Percentiles rank a stretch among this genome's conserved stretches.
Evolutionary conservation across 129 eudicot species (phyloP).

Genomic region (Erigeron canadensis): DNA sequence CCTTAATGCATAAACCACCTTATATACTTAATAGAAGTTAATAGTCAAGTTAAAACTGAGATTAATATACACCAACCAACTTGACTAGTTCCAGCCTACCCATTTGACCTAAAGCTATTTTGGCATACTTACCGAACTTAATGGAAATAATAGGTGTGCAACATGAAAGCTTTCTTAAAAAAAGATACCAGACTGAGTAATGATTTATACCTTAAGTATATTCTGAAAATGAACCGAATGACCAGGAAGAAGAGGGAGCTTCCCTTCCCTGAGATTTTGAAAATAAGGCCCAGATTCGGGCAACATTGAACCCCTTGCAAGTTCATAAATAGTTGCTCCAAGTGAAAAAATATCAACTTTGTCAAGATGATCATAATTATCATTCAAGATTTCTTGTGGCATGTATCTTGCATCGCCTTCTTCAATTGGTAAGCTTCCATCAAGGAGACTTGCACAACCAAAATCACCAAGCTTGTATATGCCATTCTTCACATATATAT

Average conservation of each 20-base stretch:
- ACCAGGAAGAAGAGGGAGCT: conserved; percentile 85
- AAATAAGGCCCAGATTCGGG: conserved; percentile 71
- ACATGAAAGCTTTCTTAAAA: too few relatives aligned
- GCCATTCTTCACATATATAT: conserved; percentile 74
- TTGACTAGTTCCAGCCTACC: too few relatives aligned
- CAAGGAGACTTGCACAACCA: conserved; percentile 86
- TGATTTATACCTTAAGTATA: conserved; percentile 59
- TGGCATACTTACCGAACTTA: too few relatives aligned
- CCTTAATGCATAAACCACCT: too few relatives aligned
- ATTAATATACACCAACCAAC: too few relatives aligned
- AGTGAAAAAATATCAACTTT: conserved; percentile 88
- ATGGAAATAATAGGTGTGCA: too few relatives aligned
- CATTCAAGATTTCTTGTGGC: conserved; percentile 95
- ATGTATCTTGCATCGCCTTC: conserved; percentile 98
- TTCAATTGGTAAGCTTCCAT: conserved; percentile 76
- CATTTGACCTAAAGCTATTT: too few relatives aligned
- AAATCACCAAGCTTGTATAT: conserved; percentile 93
- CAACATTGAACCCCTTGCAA: conserved; percentile 62
- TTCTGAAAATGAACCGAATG: conserved; percentile 77
- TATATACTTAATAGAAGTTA: too few relatives aligned
- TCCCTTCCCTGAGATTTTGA: conserved; percentile 68
- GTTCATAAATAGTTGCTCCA: conserved; percentile 82
- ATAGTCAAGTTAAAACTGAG: too few relatives aligned
- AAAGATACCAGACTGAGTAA: too few relatives aligned
- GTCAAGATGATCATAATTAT: conserved; percentile 77